Conservation (phyloP, 1,139 yeast species). For the Blastobotrys serpentis region DNA sequence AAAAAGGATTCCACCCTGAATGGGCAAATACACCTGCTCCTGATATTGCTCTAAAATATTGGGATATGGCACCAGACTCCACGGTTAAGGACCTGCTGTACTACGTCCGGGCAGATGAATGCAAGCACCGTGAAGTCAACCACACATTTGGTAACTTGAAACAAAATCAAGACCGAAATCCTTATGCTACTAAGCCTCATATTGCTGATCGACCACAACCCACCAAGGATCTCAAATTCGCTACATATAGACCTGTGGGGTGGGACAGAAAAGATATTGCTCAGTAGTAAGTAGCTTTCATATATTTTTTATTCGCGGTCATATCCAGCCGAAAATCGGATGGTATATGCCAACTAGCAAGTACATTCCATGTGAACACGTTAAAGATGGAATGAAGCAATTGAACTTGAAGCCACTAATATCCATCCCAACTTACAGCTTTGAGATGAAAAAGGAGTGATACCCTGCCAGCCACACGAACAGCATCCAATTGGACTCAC, state of each 20-base stretch:
- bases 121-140: slow-evolving; percentile 74
- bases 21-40: slow-evolving; percentile 42
- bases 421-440: too few relatives aligned
- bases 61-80: slow-evolving; percentile 55
- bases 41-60: slow-evolving; percentile 60
- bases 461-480: too few relatives aligned
- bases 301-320: too few relatives aligned
- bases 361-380: too few relatives aligned
- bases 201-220: slow-evolving; percentile 57
- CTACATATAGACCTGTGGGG: slow-evolving; percentile 50
- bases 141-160: slow-evolving; percentile 70
- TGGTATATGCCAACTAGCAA: too few relatives aligned
- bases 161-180: slow-evolving; percentile 57
- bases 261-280: slow-evolving; percentile 63
- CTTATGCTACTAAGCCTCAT: slow-evolving; percentile 56
- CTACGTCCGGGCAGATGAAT: slow-evolving; percentile 63
- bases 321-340: too few relatives aligned
- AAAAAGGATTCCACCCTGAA: slow-evolving; percentile 51
- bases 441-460: too few relatives aligned
- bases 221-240: slow-evolving; percentile 47
- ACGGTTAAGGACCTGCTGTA: slow-evolving; percentile 60
- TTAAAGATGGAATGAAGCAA: too few relatives aligned
- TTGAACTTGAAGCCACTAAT: too few relatives aligned
- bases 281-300: neutral
- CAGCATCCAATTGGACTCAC: too few relatives aligned